Evolutionary conservation across 331 rosid genomes (phyloP).

Genomic region (Telfairia occidentalis): DNA sequence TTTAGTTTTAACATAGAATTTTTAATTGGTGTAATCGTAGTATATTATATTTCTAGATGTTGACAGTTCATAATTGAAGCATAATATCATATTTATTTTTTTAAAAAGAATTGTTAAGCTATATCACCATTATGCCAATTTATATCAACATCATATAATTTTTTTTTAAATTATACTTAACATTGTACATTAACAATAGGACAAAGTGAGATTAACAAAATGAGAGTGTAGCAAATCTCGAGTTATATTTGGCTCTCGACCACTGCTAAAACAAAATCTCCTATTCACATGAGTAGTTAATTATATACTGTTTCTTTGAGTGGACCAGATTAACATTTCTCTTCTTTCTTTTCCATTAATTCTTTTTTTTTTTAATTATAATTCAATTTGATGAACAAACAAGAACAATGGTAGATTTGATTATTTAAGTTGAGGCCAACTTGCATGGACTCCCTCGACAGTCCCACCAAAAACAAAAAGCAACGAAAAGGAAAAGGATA

Average conservation of each 20-base stretch:
- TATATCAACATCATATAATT: neutral
- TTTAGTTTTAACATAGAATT: too few relatives aligned
- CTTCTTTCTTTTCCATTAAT: neutral
- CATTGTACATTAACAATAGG: neutral
- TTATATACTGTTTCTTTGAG: neutral
- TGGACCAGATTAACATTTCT: neutral
- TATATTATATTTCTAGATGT: too few relatives aligned
- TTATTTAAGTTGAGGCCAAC: neutral
- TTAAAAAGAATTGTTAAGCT: too few relatives aligned
- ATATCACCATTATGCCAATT: neutral
- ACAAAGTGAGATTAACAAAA: neutral
- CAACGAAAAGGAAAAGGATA: neutral
- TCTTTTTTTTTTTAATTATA: too few relatives aligned
- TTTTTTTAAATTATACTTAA: neutral
- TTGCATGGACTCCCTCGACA: slow-evolving; percentile 8
- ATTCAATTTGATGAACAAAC: neutral
- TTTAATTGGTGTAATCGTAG: too few relatives aligned
- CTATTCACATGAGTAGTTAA: neutral
- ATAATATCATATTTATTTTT: too few relatives aligned
- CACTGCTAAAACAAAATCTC: neutral
- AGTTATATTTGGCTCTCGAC: slow-evolving; percentile 10
- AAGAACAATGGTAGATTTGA: neutral
- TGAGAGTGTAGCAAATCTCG: neutral
- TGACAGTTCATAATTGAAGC: too few relatives aligned
- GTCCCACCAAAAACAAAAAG: slow-evolving; percentile 2